A percentile compares a stretch with the other conserved stretches of the same genome.
These are phyloP conservation scores for Trichophyton simii DNA, from an alignment of 2,329 filamentous ascomycete genomes.

Conservation along the genomic window DNA sequence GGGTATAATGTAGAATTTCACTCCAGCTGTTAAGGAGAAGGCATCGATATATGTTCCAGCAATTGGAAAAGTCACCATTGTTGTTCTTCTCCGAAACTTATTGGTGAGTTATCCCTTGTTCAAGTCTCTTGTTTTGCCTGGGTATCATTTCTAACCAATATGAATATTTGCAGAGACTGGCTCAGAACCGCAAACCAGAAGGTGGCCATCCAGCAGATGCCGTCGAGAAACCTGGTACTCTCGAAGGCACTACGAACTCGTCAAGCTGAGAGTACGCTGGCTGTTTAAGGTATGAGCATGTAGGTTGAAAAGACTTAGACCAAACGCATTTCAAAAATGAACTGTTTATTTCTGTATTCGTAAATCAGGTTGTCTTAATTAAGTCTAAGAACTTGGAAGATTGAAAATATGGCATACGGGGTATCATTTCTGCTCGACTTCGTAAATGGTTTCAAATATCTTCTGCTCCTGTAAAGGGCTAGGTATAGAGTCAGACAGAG, in stretches of 20 bases:
- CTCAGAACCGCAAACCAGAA: constrained; percentile 31
- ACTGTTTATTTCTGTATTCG: not conserved
- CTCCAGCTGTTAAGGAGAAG: constrained; percentile 80
- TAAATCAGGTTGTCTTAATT: not conserved
- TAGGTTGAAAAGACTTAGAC: not conserved
- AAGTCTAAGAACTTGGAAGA: too few species aligned
- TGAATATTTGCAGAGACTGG: constrained; percentile 24
- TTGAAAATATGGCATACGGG: too few species aligned
- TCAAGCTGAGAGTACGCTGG: not conserved
- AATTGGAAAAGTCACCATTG: constrained; percentile 95
- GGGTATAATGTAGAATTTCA: constrained; percentile 55
- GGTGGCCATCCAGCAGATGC: constrained; percentile 30
- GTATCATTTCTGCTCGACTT: too few species aligned
- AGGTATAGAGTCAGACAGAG: not conserved
- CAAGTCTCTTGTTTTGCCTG: not conserved
- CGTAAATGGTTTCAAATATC: too few species aligned
- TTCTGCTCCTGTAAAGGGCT: not conserved
- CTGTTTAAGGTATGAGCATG: not conserved
- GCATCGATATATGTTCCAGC: constrained; percentile 94
- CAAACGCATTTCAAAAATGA: not conserved
- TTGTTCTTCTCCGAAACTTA: constrained; percentile 76
- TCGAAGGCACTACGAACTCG: constrained; percentile 19
- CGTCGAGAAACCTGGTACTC: constrained; percentile 30
- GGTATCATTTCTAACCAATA: constrained; percentile 4
- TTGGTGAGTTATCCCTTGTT: constrained; percentile 47